phyloP scores from a whole-genome alignment of 1,284 basidiomycete genomes.

The Cutaneotrichosporon sp. region DNA sequence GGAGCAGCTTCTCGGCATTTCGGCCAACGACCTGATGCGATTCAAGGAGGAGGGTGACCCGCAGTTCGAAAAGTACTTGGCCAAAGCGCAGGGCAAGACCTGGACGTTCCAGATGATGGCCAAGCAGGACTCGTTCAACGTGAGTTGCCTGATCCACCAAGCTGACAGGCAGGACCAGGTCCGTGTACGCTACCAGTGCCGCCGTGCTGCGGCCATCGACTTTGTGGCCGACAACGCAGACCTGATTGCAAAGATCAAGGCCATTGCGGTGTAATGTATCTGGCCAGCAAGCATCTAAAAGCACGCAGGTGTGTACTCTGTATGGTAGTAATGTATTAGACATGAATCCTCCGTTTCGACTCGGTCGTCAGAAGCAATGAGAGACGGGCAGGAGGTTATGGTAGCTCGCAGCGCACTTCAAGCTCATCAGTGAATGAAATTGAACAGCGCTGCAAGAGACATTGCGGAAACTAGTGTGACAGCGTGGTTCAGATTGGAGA shows the following conservation, averaged over 20 bases:
- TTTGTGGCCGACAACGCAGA: conserved; percentile 68
- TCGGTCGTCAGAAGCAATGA: neutral
- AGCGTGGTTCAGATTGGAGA: too few species aligned
- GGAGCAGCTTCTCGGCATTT: conserved; percentile 69
- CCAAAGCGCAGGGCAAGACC: conserved; percentile 66
- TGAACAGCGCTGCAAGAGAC: too few species aligned
- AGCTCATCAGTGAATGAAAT: too few species aligned
- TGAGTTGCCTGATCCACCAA: conserved; percentile 52
- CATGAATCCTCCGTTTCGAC: neutral
- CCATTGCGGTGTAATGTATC: conserved; percentile 31
- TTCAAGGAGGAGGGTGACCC: conserved; percentile 70
- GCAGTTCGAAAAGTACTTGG: conserved; percentile 64
- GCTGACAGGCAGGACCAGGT: conserved; percentile 62
- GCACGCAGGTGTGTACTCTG: neutral
- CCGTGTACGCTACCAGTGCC: conserved; percentile 78
- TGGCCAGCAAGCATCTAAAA: neutral
- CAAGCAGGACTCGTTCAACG: conserved; percentile 82
- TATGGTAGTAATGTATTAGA: conserved; percentile 1
- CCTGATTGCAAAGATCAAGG: conserved; percentile 59
- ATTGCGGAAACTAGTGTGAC: too few species aligned
- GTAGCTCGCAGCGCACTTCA: too few species aligned
- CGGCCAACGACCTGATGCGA: conserved; percentile 74
- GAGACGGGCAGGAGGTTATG: neutral
- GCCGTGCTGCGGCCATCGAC: conserved; percentile 65
- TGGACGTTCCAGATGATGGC: conserved; percentile 86